Evolutionary conservation across 306 rosid species (phyloP).

Genomic region (Vigna trinervia): DNA sequence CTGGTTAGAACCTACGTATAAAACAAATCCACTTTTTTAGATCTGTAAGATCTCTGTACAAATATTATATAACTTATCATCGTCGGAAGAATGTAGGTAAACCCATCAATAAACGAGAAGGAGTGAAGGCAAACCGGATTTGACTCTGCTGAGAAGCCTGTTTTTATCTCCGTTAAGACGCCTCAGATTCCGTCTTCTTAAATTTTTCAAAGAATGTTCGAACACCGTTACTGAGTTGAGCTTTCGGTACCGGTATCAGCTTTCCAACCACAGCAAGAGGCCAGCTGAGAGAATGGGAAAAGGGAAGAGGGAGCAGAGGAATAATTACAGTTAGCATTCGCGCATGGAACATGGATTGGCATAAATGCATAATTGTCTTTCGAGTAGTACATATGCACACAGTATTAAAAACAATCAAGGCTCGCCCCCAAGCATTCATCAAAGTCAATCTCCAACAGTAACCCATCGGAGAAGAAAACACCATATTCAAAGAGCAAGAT

Average conservation of each 20-base stretch:
- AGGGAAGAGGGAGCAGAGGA: constrained; percentile 25
- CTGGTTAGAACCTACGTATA: constrained; percentile 24
- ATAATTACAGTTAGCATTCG: constrained; percentile 33
- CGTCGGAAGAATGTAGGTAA: background rate
- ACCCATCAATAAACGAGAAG: background rate
- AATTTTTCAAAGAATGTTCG: constrained; percentile 29
- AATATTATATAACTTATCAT: constrained; percentile 20
- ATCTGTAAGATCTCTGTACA: constrained; percentile 22
- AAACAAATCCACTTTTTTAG: constrained; percentile 8
- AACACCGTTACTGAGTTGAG: constrained; percentile 40
- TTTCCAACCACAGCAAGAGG: constrained; percentile 89
- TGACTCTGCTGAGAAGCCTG: constrained; percentile 2
- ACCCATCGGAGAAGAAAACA: constrained; percentile 9
- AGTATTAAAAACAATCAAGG: background rate
- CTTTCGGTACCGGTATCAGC: constrained; percentile 66
- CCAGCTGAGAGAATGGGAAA: constrained; percentile 64
- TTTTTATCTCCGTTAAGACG: background rate
- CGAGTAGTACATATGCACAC: background rate
- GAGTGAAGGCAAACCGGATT: background rate
- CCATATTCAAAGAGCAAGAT: constrained; percentile 2
- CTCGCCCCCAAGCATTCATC: constrained; percentile 1
- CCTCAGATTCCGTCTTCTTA: constrained; percentile 26
- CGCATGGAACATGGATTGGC: constrained; percentile 17
- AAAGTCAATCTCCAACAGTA: background rate
- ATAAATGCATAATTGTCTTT: background rate